phyloP scores from a whole-genome alignment of 306 rosid genomes.

The Vigna unguiculata region DNA sequence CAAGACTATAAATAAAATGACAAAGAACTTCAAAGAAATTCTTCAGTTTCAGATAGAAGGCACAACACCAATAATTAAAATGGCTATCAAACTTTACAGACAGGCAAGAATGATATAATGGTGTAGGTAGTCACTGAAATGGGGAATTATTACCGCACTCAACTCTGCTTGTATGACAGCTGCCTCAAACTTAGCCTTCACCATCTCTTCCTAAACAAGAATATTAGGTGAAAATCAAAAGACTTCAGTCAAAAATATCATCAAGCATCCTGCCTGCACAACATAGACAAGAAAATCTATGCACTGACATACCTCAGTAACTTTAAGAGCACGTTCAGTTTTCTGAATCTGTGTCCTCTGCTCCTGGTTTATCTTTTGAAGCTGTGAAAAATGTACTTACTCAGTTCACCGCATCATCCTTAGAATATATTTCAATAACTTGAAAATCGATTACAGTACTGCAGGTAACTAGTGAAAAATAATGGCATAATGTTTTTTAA shows the following conservation, averaged over 20 bases:
- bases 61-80: background rate
- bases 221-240: slow-evolving; percentile 10
- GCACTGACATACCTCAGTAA: slow-evolving; percentile 80
- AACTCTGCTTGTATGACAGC: slow-evolving; percentile 67
- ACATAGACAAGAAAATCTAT: slow-evolving; percentile 31
- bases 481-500: background rate
- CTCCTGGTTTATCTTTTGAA: slow-evolving; percentile 73
- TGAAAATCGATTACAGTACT: slow-evolving; percentile 19
- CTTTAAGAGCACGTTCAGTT: slow-evolving; percentile 86
- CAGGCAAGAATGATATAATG: slow-evolving; percentile 26
- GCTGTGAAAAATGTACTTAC: slow-evolving; percentile 54
- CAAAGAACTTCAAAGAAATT: background rate
- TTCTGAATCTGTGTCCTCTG: slow-evolving; percentile 73
- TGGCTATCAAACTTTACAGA: slow-evolving; percentile 15
- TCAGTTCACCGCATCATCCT: slow-evolving; percentile 45
- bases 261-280: slow-evolving; percentile 44
- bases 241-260: slow-evolving; percentile 41
- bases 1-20: background rate
- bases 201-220: slow-evolving; percentile 79
- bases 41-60: background rate
- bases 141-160: slow-evolving; percentile 60
- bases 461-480: slow-evolving; percentile 13
- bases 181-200: slow-evolving; percentile 85
- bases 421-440: slow-evolving; percentile 20
- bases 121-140: slow-evolving; percentile 18